Evolutionary conservation across 176 grass and related monocot genomes (phyloP).

Genomic region (Triticum dicoccoides): DNA sequence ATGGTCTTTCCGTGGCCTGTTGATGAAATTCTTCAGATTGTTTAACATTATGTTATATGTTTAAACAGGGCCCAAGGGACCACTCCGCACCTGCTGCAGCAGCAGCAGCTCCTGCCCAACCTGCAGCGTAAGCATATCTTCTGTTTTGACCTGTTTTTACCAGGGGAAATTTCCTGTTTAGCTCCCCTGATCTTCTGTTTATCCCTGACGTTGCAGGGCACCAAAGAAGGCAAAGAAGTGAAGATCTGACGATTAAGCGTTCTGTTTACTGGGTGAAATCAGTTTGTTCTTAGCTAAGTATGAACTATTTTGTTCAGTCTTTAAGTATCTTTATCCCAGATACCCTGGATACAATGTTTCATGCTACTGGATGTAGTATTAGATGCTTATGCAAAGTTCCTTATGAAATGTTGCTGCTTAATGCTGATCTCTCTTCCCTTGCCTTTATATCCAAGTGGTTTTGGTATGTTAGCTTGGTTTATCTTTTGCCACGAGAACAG

Average conservation of each 20-base stretch:
- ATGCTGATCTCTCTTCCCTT: background rate
- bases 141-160: background rate
- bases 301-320: slow-evolving; percentile 35
- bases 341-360: slow-evolving; percentile 32
- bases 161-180: background rate
- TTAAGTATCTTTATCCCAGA: slow-evolving; percentile 26
- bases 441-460: background rate
- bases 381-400: slow-evolving; percentile 32
- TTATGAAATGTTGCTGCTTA: background rate
- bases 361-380: slow-evolving; percentile 25
- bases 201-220: slow-evolving; percentile 22
- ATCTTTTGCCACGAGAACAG: background rate
- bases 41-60: background rate
- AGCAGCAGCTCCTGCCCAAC: slow-evolving; percentile 32
- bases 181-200: background rate
- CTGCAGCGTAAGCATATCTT: slow-evolving; percentile 25
- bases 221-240: slow-evolving; percentile 60
- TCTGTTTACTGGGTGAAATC: slow-evolving; percentile 29
- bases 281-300: slow-evolving; percentile 33
- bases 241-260: slow-evolving; percentile 15
- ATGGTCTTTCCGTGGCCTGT: too few relatives aligned
- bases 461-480: background rate
- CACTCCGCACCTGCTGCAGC: slow-evolving; percentile 16
- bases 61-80: slow-evolving; percentile 44
- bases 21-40: background rate